A percentile compares a stretch with the other conserved stretches of the same genome.
Evolutionary conservation across 1,284 basidiomycete genomes (phyloP).

Genomic region (Stygiomarasmius scandens): DNA sequence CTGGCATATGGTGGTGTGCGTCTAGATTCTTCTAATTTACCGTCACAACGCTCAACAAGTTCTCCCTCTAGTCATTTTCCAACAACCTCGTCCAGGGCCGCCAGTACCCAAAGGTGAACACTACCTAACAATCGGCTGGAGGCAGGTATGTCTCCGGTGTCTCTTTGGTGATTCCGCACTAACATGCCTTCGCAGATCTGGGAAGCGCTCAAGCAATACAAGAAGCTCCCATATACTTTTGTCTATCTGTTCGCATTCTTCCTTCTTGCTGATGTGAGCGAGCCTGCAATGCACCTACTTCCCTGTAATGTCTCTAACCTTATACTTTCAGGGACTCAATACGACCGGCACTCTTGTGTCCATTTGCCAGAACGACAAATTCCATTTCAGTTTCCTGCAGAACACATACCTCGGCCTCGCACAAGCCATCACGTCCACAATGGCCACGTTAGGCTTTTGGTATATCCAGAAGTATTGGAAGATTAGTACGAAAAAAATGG

Average conservation of each 20-base stretch:
- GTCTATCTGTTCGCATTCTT: constrained; percentile 77
- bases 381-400: constrained; percentile 71
- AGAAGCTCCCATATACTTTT: constrained; percentile 75
- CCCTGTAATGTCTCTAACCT: constrained; percentile 1
- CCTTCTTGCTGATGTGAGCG: constrained; percentile 72
- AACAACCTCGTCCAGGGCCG: constrained; percentile 75
- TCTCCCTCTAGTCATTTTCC: constrained; percentile 64
- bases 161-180: not conserved
- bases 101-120: constrained; percentile 69
- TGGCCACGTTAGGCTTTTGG: constrained; percentile 78
- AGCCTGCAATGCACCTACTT: too few relatives aligned
- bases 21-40: constrained; percentile 12
- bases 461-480: constrained; percentile 79
- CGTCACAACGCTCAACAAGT: too few relatives aligned
- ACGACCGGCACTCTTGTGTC: constrained; percentile 76
- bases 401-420: constrained; percentile 77
- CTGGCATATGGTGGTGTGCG: constrained; percentile 83
- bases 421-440: constrained; percentile 73
- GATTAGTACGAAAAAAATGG: constrained; percentile 79
- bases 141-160: constrained; percentile 51
- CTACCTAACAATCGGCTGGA: constrained; percentile 81
- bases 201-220: constrained; percentile 69
- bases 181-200: constrained; percentile 52
- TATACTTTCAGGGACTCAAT: constrained; percentile 61
- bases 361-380: constrained; percentile 81